Evolutionary conservation across 192 early-diverging fungal species (phyloP).

Genomic region (Rhizophagus clarus): DNA sequence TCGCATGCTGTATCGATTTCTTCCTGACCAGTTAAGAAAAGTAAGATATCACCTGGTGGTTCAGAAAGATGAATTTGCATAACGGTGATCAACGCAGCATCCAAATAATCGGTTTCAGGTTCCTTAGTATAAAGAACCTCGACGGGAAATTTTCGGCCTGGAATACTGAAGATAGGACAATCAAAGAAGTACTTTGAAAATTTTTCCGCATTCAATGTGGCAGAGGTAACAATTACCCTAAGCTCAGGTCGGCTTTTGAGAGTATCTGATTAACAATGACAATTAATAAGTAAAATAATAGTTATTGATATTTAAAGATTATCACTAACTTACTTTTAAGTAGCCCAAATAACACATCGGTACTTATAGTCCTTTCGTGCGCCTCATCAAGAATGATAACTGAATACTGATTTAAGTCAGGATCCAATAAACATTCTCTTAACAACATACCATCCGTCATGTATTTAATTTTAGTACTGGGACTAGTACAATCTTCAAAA

Average conservation of each 20-base stretch:
- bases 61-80: constrained; percentile 98
- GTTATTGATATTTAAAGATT: neutral
- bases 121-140: constrained; percentile 94
- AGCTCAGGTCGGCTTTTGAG: constrained; percentile 81
- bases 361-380: constrained; percentile 95
- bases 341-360: constrained; percentile 94
- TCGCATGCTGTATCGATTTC: constrained; percentile 90
- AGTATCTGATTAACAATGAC: constrained; percentile 44
- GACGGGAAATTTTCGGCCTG: constrained; percentile 92
- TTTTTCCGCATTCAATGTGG: constrained; percentile 93
- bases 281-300: neutral
- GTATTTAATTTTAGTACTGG: constrained; percentile 91
- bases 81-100: constrained; percentile 88
- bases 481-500: constrained; percentile 96
- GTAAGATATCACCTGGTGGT: constrained; percentile 88
- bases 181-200: constrained; percentile 87
- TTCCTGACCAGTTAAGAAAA: constrained; percentile 98
- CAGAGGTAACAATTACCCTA: constrained; percentile 93
- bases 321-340: constrained; percentile 62
- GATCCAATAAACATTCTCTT: constrained; percentile 88
- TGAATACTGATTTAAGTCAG: constrained; percentile 82
- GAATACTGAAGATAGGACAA: constrained; percentile 97
- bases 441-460: constrained; percentile 99
- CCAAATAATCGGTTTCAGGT: constrained; percentile 92
- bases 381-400: constrained; percentile 97